Evolutionary conservation across 495 filamentous ascomycete species (phyloP), one percentile per base, ranked within the genome.

Genomic region (Thermothielavioides terrestris): DNA sequence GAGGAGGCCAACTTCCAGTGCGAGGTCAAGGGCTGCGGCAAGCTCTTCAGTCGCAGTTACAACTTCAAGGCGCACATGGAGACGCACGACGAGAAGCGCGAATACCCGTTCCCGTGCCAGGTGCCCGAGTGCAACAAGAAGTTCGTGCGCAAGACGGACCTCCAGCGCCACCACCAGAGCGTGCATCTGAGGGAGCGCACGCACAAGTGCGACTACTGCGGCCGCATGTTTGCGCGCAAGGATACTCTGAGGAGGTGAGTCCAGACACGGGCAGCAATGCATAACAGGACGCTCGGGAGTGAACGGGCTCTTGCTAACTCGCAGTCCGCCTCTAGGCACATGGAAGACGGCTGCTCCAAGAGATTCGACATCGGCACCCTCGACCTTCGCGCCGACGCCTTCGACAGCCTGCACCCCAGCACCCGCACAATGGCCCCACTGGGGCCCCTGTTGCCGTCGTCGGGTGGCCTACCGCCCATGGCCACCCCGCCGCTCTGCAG

Each of bases 1-100:
- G 83, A 84, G 50, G 82, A 88, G 65, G 86, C 87, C 34, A 89
- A 84, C 47, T 86, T 81, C 60, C 66, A 81, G 50, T 97, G 91
- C 63, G 71, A 78, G 21, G 66, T 82, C 10, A 73, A 75, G 62
- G 74, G 75, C 14, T 97, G 91, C 64, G 83, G 83, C 20, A 83
- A 82, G 67, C 75, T 81, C 7, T 97, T 96, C 62, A 86, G 86
- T 52, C 71, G 91, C 44, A 85, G 81, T 59, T 96, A 90, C 69
- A 97, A 97, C 69, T 88, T 84, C 66, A 88, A 85, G 60, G 83
- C 87, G 46, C 91, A 97, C 65, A 76, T 92, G 74, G 88, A 92
- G 60, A 91, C 81, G 7, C 91, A 97, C 67, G 82, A 95, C 64
- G 84, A 89, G 2, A 77, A 75, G 42, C 74, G 80, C 43, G 80